Evolutionary conservation across 352 stramenopile genomes (phyloP), one percentile per base, ranked within the genome.

Genomic region (Globisporangium nunn): DNA sequence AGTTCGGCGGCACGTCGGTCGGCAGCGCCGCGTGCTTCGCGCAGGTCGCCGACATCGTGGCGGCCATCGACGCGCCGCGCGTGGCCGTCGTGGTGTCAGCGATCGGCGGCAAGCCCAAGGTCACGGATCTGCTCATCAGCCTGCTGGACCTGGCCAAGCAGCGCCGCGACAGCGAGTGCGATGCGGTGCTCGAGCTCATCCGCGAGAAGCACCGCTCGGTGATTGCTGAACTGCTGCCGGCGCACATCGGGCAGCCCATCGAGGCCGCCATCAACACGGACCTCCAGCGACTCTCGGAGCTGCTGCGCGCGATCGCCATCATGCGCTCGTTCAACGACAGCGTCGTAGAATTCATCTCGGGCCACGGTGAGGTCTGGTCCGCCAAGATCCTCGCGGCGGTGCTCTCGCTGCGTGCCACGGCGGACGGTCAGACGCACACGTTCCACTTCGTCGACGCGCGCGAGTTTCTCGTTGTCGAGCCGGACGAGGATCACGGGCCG

Each of bases 1-100:
- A 99, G 68, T 99, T 99, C 72, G 96, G 96, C 56, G 96, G 96
- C 44, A 98, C 87, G 50, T 98, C 87, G 46, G 77, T 99, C 29
- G 95, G 94, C 50, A 97, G 94, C 67, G 79, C 91, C 50, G 82
- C 93, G 52, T 92, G 93, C 59, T 96, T 99, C 61, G 85, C 78
- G 50, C 78, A 87, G 41, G 84, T 94, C 28, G 64, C 65, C n/a
- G 67, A 85, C 54, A 94, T 91, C 51, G 71, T 92, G 17, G 70
- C 80, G 39, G 60, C 56, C 29, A 30, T 86, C 40, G 50, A 68
- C n/a, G 61, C 67, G 28, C 64, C 75, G 55, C 70, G 74, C 56
- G 71, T 94, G 56, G 84, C 84, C 17, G 84, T 94, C 54, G 95
- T 98, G 37, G 92, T 98, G 30, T 98, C 89, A 0, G 95, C 95